Conservation (phyloP, 2,329 filamentous ascomycete species). For the Claviceps capensis region DNA sequence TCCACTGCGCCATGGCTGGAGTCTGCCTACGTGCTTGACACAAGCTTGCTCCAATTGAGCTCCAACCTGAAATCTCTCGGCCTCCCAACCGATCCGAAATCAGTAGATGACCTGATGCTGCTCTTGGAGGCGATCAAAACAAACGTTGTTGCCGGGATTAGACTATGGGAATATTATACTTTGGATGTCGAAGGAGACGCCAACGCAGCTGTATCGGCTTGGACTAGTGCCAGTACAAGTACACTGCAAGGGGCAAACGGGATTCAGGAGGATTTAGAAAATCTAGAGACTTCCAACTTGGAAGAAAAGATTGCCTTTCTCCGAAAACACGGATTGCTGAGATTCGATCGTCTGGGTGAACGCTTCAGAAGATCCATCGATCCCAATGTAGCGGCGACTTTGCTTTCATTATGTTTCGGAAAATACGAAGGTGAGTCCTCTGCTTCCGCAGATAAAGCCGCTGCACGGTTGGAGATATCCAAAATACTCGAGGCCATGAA, state of each 20-base stretch:
- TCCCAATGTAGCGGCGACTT: slow-evolving; percentile 52
- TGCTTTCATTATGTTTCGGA: slow-evolving; percentile 33
- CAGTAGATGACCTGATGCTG: slow-evolving; percentile 56
- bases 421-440: slow-evolving; percentile 40
- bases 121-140: slow-evolving; percentile 79
- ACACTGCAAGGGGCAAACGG: slow-evolving; percentile 31
- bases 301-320: slow-evolving; percentile 48
- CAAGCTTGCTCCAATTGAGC: slow-evolving; percentile 60
- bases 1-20: slow-evolving; percentile 72
- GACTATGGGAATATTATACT: slow-evolving; percentile 89
- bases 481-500: slow-evolving; percentile 73
- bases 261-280: slow-evolving; percentile 26
- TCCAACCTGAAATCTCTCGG: slow-evolving; percentile 55
- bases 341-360: slow-evolving; percentile 63
- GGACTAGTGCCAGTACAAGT: slow-evolving; percentile 47
- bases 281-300: slow-evolving; percentile 30
- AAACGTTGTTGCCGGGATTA: slow-evolving; percentile 61
- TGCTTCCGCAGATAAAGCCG: slow-evolving; percentile 32
- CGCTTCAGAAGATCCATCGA: slow-evolving; percentile 62
- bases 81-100: slow-evolving; percentile 61
- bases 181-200: slow-evolving; percentile 64
- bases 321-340: slow-evolving; percentile 53
- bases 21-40: slow-evolving; percentile 48
- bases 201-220: slow-evolving; percentile 55
- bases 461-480: slow-evolving; percentile 40